Percentiles rank a stretch among this genome's conserved stretches.
Conservation (phyloP, 1,139 yeast genomes). For the Yamadazyma epiphylla region DNA sequence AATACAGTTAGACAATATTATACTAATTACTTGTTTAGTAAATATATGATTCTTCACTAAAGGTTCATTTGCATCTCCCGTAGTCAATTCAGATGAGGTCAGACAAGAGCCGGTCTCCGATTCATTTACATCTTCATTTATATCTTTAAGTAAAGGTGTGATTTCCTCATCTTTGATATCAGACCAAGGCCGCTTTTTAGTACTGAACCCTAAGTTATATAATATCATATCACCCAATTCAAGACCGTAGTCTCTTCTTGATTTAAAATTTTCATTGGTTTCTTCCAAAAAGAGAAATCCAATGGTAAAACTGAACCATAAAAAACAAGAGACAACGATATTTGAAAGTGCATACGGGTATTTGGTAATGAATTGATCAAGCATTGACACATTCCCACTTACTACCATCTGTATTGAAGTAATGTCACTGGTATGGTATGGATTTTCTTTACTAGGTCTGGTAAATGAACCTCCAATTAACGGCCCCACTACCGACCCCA, state of each 20-base stretch:
- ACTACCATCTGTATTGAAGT: constrained; percentile 1
- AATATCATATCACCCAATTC: constrained; percentile 47
- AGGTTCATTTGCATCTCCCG: constrained; percentile 1
- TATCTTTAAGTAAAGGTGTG: constrained; percentile 3
- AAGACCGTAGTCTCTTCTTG: constrained; percentile 46
- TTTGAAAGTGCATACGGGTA: constrained; percentile 62
- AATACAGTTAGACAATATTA: constrained; percentile 10
- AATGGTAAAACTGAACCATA: constrained; percentile 33
- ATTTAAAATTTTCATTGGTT: constrained; percentile 43
- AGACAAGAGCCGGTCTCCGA: no score
- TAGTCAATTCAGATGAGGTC: not conserved
- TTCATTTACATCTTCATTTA: not conserved
- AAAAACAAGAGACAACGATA: constrained; percentile 44
- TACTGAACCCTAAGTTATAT: constrained; percentile 24
- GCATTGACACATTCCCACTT: not conserved
- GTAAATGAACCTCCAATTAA: constrained; percentile 50
- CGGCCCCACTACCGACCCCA: constrained; percentile 49
- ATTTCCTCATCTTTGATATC: constrained; percentile 3
- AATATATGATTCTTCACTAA: constrained; percentile 5
- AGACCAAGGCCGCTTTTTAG: constrained; percentile 9
- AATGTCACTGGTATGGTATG: constrained; percentile 2
- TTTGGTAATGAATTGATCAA: constrained; percentile 3
- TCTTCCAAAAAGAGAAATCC: constrained; percentile 58
- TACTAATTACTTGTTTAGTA: constrained; percentile 10
- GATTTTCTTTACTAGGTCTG: constrained; percentile 17